phyloP scores from a whole-genome alignment of 176 grass and related monocot genomes.

The Metroxylon sagu region DNA sequence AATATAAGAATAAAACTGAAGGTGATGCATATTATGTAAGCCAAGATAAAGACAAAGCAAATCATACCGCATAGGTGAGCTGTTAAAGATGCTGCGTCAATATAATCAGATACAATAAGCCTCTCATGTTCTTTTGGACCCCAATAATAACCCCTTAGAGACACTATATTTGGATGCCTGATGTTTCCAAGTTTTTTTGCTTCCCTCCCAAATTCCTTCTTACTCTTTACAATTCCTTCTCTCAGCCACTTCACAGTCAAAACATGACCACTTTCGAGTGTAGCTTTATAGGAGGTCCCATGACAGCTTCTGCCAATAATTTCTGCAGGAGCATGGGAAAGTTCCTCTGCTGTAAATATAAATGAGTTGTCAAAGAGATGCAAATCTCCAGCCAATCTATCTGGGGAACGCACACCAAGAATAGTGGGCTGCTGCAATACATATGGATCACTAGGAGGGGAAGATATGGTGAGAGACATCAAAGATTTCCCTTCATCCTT shows the following conservation, averaged over 20 bases:
- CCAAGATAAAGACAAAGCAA: too few relatives aligned
- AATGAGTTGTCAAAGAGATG: conserved; percentile 59
- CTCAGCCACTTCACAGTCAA: conserved; percentile 87
- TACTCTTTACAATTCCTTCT: conserved; percentile 82
- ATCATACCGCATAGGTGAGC: conserved; percentile 61
- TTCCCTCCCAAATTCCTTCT: conserved; percentile 89
- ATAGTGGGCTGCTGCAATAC: too few relatives aligned
- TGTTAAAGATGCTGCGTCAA: conserved; percentile 55
- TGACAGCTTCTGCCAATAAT: conserved; percentile 89
- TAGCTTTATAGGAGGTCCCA: conserved; percentile 84
- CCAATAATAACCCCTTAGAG: conserved; percentile 78
- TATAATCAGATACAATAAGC: conserved; percentile 81
- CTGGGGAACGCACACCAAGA: conserved; percentile 33
- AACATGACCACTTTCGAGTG: conserved; percentile 57
- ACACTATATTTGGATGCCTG: conserved; percentile 64
- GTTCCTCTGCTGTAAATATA: conserved; percentile 64
- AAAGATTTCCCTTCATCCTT: conserved; percentile 17
- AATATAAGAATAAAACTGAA: too few relatives aligned
- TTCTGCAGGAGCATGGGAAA: conserved; percentile 77
- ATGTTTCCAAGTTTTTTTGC: conserved; percentile 78
- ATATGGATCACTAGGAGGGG: conserved; percentile 7
- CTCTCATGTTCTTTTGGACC: conserved; percentile 87
- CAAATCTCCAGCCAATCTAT: conserved; percentile 78
- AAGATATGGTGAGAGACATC: conserved; percentile 34
- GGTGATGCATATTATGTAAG: too few relatives aligned